Evolutionary conservation across 108 stramenopile species (phyloP), one percentile per base, ranked within the genome.

Genomic region (Cylindrotheca closterium): DNA sequence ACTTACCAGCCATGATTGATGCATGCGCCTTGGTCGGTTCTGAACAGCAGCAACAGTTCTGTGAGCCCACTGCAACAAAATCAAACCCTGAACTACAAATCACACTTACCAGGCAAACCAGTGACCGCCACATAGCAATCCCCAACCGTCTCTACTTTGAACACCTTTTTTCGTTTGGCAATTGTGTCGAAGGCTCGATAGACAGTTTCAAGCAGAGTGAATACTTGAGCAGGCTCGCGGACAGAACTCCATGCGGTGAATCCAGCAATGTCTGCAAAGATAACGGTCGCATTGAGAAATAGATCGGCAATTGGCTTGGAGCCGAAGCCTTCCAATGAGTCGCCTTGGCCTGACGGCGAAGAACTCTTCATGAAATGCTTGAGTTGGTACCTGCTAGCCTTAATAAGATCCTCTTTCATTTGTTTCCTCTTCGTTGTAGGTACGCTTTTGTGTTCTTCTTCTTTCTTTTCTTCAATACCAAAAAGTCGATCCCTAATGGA

Each of bases 291-390:
- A 51, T 78, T 65, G 31, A 71, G 74, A 63, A 89, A 89, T 30
- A 86, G 58, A 48, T 89, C 88, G 1, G 88, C 88, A 73, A 89
- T 89, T 2, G 88, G 83, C 28, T 81, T 67, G 50, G 66, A 57
- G 21, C 65, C 48, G 31, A 26, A 58, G 24, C 32, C 25, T 37
- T 10, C 52, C 71, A 31, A 5, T 12, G 27, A 15, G 3, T 37
- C 15, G 5, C 3, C 10, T 42, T 42, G 10, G 7, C 10, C 7
- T 7, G 37, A 42, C 15, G 10, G 10, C 2, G 8, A 15, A 58
- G 29, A 30, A n/a, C 7, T n/a, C n/a, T 51, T 51, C 5, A 58
- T 19, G 56, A 33, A 67, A 1, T 1, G 53, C 46, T 67, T 67
- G 56, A 67, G 56, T 3, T 33, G 55, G 33, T 32, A 58, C 56